Evolutionary conservation across 495 filamentous ascomycete species (phyloP).

Genomic region (Tuber magnatum): DNA sequence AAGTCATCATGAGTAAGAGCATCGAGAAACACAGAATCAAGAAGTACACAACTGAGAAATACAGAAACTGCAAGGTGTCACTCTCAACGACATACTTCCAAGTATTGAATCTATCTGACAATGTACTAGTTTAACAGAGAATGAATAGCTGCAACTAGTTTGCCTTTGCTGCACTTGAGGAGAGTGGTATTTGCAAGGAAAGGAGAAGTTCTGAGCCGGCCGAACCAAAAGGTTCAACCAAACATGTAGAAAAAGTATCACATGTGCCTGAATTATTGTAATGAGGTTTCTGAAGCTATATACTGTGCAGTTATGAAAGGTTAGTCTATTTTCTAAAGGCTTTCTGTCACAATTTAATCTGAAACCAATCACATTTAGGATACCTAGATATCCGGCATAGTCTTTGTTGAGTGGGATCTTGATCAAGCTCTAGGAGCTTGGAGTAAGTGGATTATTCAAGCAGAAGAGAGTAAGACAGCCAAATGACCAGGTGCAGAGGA

Average conservation of each 20-base stretch:
- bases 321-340: not conserved
- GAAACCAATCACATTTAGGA: too few relatives aligned
- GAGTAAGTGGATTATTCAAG: not conserved
- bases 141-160: too few relatives aligned
- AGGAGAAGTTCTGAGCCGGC: not conserved
- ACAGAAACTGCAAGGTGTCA: too few relatives aligned
- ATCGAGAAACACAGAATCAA: too few relatives aligned
- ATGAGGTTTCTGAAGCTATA: not conserved
- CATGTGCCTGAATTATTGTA: not conserved
- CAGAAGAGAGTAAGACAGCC: not conserved
- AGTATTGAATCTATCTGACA: too few relatives aligned
- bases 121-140: too few relatives aligned
- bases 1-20: too few relatives aligned
- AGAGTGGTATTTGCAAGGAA: not conserved
- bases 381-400: not conserved
- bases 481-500: not conserved
- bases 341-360: too few relatives aligned
- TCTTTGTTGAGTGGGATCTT: not conserved
- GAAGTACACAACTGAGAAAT: too few relatives aligned
- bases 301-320: not conserved
- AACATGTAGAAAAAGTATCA: not conserved
- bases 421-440: not conserved
- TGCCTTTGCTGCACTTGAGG: too few relatives aligned
- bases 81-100: too few relatives aligned
- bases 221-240: not conserved